A percentile compares a stretch with the other conserved stretches of the same genome.
phyloP scores from a whole-genome alignment of 805 yeast genomes.

The Suhomyces prunicola region DNA sequence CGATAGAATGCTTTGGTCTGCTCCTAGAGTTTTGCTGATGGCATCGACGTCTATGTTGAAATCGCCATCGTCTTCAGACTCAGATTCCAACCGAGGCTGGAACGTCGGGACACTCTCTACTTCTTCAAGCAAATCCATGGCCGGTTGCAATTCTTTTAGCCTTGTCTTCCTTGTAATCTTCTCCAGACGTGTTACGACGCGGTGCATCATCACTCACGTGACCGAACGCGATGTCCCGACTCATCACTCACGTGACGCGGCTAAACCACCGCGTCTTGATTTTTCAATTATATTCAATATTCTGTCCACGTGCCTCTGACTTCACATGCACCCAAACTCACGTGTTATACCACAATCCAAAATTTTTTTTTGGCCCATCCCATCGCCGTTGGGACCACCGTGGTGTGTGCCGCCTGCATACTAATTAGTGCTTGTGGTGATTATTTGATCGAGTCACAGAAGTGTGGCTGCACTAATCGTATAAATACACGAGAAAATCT shows the following conservation, averaged over 20 bases:
- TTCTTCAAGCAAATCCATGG: constrained; percentile 11
- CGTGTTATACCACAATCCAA: constrained; percentile 3
- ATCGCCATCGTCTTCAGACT: constrained; percentile 2
- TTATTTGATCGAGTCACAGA: not conserved
- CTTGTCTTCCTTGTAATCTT: not conserved
- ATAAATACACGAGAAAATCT: constrained; percentile 4
- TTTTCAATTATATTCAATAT: not conserved
- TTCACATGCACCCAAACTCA: constrained; percentile 1
- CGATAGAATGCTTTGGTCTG: constrained; percentile 1
- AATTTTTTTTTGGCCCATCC: not conserved
- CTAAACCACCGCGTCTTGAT: not conserved
- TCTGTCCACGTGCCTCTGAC: not conserved
- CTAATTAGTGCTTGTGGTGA: not conserved
- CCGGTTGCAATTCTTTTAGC: too few species aligned
- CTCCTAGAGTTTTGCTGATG: constrained; percentile 4
- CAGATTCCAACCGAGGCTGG: constrained; percentile 2
- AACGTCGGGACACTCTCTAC: constrained; percentile 8
- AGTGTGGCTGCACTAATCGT: constrained; percentile 3
- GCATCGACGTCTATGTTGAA: constrained; percentile 5
- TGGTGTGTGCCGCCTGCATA: constrained; percentile 1
- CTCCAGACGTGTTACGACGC: not conserved
- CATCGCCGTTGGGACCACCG: constrained; percentile 2
- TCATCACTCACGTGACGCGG: not conserved
- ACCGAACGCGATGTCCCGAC: not conserved
- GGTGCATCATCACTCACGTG: not conserved